Conservation (phyloP, 768 basidiomycete genomes). For the Sarcodon aspratus region DNA sequence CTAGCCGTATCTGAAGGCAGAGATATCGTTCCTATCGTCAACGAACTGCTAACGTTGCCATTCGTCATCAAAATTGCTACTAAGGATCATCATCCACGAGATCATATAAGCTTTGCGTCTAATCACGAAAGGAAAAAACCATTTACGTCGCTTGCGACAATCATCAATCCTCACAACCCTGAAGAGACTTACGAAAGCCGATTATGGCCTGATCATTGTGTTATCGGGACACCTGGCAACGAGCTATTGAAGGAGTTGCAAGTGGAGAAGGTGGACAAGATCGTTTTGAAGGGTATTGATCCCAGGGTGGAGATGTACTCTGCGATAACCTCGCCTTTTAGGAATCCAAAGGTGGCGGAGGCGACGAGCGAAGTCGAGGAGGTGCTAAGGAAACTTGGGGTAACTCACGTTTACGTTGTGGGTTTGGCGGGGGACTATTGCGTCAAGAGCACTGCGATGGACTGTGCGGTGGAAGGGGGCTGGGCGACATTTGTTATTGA, state of each 20-base stretch:
- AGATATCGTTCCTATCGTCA: conserved; percentile 43
- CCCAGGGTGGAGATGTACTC: conserved; percentile 65
- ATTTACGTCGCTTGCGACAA: conserved; percentile 30
- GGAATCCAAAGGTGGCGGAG: conserved; percentile 39
- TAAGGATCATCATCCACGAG: conserved; percentile 44
- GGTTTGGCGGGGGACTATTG: conserved; percentile 77
- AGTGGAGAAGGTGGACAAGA: conserved; percentile 25
- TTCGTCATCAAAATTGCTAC: conserved; percentile 42
- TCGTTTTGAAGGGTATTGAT: conserved; percentile 46
- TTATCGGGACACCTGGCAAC: conserved; percentile 46
- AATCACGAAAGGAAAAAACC: conserved; percentile 27
- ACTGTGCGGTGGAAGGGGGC: conserved; percentile 15
- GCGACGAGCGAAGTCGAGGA: conserved; percentile 34
- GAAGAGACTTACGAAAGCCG: conserved; percentile 19
- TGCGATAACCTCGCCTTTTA: conserved; percentile 38
- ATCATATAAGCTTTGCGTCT: conserved; percentile 67
- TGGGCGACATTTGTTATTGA: conserved; percentile 15
- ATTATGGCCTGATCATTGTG: conserved; percentile 78
- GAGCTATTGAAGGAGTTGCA: conserved; percentile 48
- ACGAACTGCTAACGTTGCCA: conserved; percentile 44
- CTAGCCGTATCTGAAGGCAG: conserved; percentile 58
- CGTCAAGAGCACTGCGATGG: conserved; percentile 47
- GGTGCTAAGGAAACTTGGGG: conserved; percentile 25
- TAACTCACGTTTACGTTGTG: conserved; percentile 50
- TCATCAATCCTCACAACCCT: conserved; percentile 19